Evolutionary conservation across 2,329 filamentous ascomycete species (phyloP).

Genomic region (Phaeosphaeria sp.): DNA sequence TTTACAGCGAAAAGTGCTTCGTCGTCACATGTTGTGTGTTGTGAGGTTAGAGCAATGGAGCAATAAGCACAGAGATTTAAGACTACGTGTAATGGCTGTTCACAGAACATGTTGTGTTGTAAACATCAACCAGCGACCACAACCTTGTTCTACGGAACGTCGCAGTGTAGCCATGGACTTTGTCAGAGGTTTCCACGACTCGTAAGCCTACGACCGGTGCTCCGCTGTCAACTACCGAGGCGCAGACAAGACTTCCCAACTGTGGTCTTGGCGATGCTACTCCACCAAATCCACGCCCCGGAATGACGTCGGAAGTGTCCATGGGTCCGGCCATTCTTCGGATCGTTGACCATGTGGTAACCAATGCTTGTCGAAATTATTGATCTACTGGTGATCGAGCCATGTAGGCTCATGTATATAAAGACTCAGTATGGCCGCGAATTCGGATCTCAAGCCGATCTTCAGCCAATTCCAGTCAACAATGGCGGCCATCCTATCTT

Average conservation of each 20-base stretch:
- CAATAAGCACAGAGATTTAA: neutral
- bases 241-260: slow-evolving; percentile 20
- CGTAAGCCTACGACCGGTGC: neutral
- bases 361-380: slow-evolving; percentile 1
- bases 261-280: slow-evolving; percentile 27
- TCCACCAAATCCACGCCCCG: slow-evolving; percentile 5
- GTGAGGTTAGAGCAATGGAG: neutral
- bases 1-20: neutral
- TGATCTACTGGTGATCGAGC: slow-evolving; percentile 4
- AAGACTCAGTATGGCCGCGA: slow-evolving; percentile 12
- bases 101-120: neutral
- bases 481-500: slow-evolving; percentile 36
- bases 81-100: neutral
- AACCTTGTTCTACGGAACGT: neutral
- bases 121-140: neutral
- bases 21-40: neutral
- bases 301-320: slow-evolving; percentile 23
- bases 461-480: slow-evolving; percentile 19
- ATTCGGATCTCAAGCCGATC: slow-evolving; percentile 13
- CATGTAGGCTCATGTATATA: slow-evolving; percentile 22
- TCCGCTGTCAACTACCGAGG: slow-evolving; percentile 20
- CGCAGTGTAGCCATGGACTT: neutral
- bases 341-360: slow-evolving; percentile 11
- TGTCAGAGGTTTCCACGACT: neutral
- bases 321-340: slow-evolving; percentile 31